A percentile compares a stretch with the other conserved stretches of the same genome.
These are phyloP conservation scores for Diospyros lotus DNA, from an alignment of 148 eudicot species.

Conservation along the genomic window DNA sequence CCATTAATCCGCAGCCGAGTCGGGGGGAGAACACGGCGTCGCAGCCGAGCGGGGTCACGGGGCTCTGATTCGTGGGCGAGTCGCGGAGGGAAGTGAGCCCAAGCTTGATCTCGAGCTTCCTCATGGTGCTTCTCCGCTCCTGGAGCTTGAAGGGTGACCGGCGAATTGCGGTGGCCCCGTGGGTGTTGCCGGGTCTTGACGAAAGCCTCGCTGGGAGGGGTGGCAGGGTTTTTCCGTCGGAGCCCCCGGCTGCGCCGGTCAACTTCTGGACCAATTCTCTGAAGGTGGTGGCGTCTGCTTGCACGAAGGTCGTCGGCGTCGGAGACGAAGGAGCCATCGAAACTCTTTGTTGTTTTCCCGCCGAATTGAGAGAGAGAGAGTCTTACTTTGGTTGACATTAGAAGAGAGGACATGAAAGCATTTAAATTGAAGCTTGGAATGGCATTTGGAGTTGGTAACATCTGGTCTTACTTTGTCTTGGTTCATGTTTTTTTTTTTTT, in stretches of 20 bases:
- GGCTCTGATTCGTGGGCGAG: conserved; percentile 1
- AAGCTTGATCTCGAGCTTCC: conserved; percentile 42
- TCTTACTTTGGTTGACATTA: too few species aligned
- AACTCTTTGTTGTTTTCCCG: too few species aligned
- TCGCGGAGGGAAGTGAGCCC: not conserved
- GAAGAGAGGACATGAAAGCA: too few species aligned
- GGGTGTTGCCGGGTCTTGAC: conserved; percentile 8
- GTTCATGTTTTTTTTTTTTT: too few species aligned
- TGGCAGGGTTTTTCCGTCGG: conserved; percentile 12
- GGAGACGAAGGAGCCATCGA: too few species aligned
- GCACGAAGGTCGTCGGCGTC: conserved; percentile 39
- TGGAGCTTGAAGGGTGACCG: conserved; percentile 33
- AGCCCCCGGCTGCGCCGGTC: conserved; percentile 31
- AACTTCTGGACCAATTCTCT: conserved; percentile 46
- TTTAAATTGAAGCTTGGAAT: too few species aligned
- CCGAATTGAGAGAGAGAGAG: too few species aligned
- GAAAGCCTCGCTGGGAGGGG: conserved; percentile 4
- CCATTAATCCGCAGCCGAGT: not conserved
- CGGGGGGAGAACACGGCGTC: not conserved
- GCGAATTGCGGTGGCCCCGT: conserved; percentile 22
- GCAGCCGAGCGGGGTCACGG: not conserved
- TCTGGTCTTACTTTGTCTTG: too few species aligned
- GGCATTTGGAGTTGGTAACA: too few species aligned
- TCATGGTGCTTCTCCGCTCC: conserved; percentile 32
- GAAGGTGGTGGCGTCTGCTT: conserved; percentile 55